A percentile compares a stretch with the other conserved stretches of the same genome.
phyloP scores from a whole-genome alignment of 164 flowering plant species.

The Macadamia tetraphylla region DNA sequence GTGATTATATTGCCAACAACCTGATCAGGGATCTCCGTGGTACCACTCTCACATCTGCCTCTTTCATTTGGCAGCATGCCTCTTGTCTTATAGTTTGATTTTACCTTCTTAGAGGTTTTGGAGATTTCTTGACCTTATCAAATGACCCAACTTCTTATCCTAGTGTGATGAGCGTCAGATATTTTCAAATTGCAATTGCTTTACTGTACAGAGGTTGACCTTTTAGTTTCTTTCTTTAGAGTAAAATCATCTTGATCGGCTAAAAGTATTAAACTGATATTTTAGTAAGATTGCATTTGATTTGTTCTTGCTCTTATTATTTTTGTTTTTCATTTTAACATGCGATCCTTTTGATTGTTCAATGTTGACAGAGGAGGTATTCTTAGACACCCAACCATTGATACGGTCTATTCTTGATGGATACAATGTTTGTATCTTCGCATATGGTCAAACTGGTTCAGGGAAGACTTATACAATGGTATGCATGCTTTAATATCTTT shows the following conservation, averaged over 20 bases:
- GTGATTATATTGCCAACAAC: no score
- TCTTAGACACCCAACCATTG: background rate
- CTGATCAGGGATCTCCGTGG: no score
- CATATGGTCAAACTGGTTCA: background rate
- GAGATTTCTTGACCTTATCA: no score
- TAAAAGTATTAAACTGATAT: background rate
- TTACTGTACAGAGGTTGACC: background rate
- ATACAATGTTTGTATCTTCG: background rate
- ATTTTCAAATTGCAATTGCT: background rate
- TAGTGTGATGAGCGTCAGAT: background rate
- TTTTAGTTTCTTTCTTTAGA: background rate
- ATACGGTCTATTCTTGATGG: background rate
- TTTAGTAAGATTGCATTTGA: background rate
- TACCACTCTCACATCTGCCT: no score
- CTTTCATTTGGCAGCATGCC: no score
- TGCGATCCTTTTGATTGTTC: background rate
- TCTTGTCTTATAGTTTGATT: no score
- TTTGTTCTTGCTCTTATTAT: background rate
- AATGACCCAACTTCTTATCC: background rate
- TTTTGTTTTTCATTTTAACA: background rate
- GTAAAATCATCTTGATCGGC: no score
- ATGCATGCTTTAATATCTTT: background rate
- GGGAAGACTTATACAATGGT: conserved; percentile 1
- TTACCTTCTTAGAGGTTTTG: no score
- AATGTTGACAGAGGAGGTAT: background rate